Conservation (phyloP, 2,329 filamentous ascomycete genomes). For the Alternaria atra region DNA sequence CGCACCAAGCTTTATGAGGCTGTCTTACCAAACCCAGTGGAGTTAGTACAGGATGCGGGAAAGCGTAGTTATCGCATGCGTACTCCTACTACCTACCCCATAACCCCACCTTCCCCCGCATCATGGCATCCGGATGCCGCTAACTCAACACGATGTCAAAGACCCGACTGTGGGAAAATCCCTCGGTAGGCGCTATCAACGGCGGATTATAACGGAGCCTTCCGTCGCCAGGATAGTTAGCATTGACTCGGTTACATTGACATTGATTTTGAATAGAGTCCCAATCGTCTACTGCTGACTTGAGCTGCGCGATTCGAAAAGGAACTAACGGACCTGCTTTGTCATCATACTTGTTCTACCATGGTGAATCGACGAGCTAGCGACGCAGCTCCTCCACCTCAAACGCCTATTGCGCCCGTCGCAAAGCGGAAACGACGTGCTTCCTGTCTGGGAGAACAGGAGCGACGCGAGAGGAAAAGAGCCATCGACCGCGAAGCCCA, state of each 20-base stretch:
- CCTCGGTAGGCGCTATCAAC: constrained; percentile 19
- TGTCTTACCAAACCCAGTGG: constrained; percentile 10
- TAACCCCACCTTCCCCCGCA: constrained; percentile 39
- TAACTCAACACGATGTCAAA: not conserved
- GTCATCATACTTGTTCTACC: constrained; percentile 7
- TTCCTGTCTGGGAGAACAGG: constrained; percentile 48
- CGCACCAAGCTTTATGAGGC: not conserved
- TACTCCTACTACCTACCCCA: constrained; percentile 13
- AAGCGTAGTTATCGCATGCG: not conserved
- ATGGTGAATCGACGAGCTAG: constrained; percentile 29
- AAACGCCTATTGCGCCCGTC: constrained; percentile 34
- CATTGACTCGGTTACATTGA: constrained; percentile 25
- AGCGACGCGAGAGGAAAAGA: constrained; percentile 46
- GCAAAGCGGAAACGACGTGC: constrained; percentile 47
- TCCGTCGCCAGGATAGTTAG: not conserved
- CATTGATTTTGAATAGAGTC: not conserved
- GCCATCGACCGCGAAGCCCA: constrained; percentile 50
- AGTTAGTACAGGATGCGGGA: constrained; percentile 13
- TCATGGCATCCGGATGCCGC: constrained; percentile 20
- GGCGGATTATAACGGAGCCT: not conserved
- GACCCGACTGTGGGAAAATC: not conserved
- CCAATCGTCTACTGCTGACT: constrained; percentile 12
- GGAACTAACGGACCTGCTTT: constrained; percentile 4
- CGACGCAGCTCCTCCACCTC: constrained; percentile 31
- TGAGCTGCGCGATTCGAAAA: constrained; percentile 19